Evolutionary conservation across 2,329 filamentous ascomycete genomes (phyloP), one percentile per base, ranked within the genome.

Genomic region (Pseudogymnoascus sp.): DNA sequence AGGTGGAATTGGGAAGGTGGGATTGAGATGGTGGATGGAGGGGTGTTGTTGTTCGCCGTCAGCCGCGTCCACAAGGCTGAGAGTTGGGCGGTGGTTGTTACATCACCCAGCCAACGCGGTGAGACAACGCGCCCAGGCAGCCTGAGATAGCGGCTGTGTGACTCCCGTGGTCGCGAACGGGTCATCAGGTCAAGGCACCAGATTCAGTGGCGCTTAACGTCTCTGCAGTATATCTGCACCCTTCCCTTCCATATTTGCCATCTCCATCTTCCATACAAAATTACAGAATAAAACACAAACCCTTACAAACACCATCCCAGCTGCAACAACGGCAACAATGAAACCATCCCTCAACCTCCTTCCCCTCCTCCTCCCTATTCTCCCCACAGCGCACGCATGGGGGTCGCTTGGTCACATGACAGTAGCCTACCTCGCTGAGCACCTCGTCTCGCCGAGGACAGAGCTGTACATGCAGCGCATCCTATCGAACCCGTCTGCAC

Each of bases 381-480:
- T 66, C 22, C 64, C 65, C 9, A 6, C 30, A 6, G 39, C 57
- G 7, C 14, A 35, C 3, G 67, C 65, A 2, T 71, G 69, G 69
- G 69, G 69, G 1, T 64, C 81, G 64, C 77, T 88, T 61, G 85
- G 85, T 1, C 85, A 88, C 71, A 83, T 86, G 68, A 84, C 85
- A 3, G 81, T 86, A 6, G 85, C 83, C 41, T 86, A 85, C 68
- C 69, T 88, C 20, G 85, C 85, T 9, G 79, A 77, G 66, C 79
- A 79, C 68, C 82, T 87, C 67, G 82, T 88, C 58, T 72, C 79
- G 60, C 76, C 80, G 35, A 70, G 77, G 30, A 88, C 85, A 12
- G 75, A 81, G 20, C 64, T 73, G 38, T 82, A 81, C 70, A 81
- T 88, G 68, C 79, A 87, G 69, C 69, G 73, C 4, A 75, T 88